These are phyloP conservation scores for Gloeopeniophorella convolvens DNA, from an alignment of 768 basidiomycete species.

Conservation along the genomic window DNA sequence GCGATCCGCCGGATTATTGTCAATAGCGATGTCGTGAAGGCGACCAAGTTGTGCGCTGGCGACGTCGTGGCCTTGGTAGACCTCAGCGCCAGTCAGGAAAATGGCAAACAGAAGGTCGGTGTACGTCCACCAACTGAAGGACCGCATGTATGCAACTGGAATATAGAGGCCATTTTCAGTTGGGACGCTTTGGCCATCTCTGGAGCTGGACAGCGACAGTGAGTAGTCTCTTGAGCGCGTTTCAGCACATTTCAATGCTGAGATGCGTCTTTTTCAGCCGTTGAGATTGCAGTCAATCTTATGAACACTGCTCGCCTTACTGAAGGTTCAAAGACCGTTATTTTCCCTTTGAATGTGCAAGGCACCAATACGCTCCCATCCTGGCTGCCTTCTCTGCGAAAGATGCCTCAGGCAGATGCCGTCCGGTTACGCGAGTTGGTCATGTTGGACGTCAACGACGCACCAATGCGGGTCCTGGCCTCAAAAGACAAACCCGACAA, in stretches of 20 bases:
- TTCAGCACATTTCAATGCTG: neutral
- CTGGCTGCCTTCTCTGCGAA: slow-evolving; percentile 45
- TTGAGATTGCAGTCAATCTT: slow-evolving; percentile 50
- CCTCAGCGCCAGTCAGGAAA: slow-evolving; percentile 9
- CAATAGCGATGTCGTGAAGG: slow-evolving; percentile 55
- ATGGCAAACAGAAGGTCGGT: slow-evolving; percentile 7
- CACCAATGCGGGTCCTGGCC: slow-evolving; percentile 1
- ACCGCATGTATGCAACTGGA: slow-evolving; percentile 13
- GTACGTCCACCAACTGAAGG: slow-evolving; percentile 19
- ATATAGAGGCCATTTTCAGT: slow-evolving; percentile 49
- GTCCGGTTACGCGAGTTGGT: slow-evolving; percentile 49
- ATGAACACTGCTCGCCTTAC: slow-evolving; percentile 54
- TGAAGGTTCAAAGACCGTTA: slow-evolving; percentile 40
- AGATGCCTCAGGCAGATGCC: slow-evolving; percentile 43
- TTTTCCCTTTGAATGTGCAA: slow-evolving; percentile 40
- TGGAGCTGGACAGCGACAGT: slow-evolving; percentile 55
- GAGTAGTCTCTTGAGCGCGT: slow-evolving; percentile 26
- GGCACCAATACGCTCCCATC: slow-evolving; percentile 31
- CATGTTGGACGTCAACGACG: slow-evolving; percentile 23
- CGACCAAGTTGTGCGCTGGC: slow-evolving; percentile 56
- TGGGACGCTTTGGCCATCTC: slow-evolving; percentile 72
- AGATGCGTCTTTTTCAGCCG: slow-evolving; percentile 32
- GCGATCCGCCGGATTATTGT: slow-evolving; percentile 57
- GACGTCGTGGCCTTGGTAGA: slow-evolving; percentile 56
- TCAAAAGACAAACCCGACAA: slow-evolving; percentile 19